Evolutionary conservation across 2,329 filamentous ascomycete species (phyloP).

Genomic region (Chrysosporium queenslandicum): DNA sequence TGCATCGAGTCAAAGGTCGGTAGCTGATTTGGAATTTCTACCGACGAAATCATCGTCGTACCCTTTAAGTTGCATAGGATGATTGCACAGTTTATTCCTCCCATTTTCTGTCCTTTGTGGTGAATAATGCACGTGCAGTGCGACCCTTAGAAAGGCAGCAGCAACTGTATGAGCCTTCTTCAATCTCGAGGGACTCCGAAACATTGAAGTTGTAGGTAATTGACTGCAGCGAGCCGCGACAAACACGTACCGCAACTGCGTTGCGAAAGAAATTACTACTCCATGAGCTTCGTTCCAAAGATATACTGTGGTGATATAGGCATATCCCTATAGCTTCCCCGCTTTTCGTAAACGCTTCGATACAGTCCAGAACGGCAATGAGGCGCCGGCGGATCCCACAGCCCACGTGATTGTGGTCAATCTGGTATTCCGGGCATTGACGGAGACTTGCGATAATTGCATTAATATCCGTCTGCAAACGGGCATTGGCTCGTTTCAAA

Average conservation of each 20-base stretch:
- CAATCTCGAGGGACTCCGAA: not conserved
- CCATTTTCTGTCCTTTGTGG: slow-evolving; percentile 1
- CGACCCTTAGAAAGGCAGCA: not conserved
- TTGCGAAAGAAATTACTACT: not conserved
- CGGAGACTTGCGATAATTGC: slow-evolving; percentile 31
- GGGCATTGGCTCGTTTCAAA: not conserved
- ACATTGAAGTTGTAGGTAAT: not conserved
- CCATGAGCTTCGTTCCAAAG: slow-evolving; percentile 4
- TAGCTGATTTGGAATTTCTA: no score
- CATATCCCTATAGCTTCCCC: slow-evolving; percentile 16
- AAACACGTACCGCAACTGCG: not conserved
- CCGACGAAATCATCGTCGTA: no score
- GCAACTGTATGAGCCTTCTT: not conserved
- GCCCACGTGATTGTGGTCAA: slow-evolving; percentile 33
- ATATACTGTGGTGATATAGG: not conserved
- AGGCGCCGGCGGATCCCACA: slow-evolving; percentile 36
- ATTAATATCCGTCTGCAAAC: slow-evolving; percentile 25
- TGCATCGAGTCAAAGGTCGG: no score
- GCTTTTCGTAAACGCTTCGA: slow-evolving; percentile 29
- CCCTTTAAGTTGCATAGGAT: no score
- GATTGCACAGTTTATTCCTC: no score
- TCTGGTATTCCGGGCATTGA: slow-evolving; percentile 36
- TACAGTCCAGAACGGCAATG: slow-evolving; percentile 30
- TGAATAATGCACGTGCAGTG: not conserved
- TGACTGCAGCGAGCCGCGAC: not conserved